Evolutionary conservation across 768 basidiomycete species (phyloP).

Genomic region (Collybia mongolica): DNA sequence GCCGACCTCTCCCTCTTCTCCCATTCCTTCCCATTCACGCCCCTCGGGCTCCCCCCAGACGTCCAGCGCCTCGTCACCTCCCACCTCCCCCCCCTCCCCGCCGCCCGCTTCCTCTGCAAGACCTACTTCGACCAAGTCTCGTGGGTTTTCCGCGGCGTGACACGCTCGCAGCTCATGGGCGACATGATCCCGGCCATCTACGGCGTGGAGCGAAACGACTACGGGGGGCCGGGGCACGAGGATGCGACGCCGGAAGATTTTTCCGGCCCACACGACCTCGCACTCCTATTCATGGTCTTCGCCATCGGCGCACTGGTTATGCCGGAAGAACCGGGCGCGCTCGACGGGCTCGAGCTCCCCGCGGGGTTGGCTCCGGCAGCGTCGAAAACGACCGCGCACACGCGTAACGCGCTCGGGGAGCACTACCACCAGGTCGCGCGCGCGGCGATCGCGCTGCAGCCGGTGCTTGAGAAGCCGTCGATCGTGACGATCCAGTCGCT

Average conservation of each 20-base stretch:
- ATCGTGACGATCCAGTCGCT: constrained; percentile 69
- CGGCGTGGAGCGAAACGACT: constrained; percentile 4
- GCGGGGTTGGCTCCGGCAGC: background rate
- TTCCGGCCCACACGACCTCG: constrained; percentile 46
- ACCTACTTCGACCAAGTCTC: constrained; percentile 46
- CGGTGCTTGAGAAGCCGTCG: constrained; percentile 70
- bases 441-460: constrained; percentile 64
- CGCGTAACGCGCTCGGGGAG: constrained; percentile 42
- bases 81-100: constrained; percentile 53
- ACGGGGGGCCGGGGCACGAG: background rate
- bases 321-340: constrained; percentile 17
- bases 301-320: constrained; percentile 53
- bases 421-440: constrained; percentile 66
- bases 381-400: constrained; percentile 1
- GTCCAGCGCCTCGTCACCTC: constrained; percentile 49
- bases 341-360: background rate
- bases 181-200: constrained; percentile 44
- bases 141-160: constrained; percentile 53
- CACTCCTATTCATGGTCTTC: constrained; percentile 47
- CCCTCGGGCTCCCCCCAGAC: constrained; percentile 44
- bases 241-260: constrained; percentile 27
- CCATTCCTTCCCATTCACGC: constrained; percentile 63
- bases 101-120: constrained; percentile 42
- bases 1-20: constrained; percentile 49
- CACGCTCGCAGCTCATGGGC: constrained; percentile 40